phyloP scores from a whole-genome alignment of 257 asterid species.

The Verbascum thapsus region DNA sequence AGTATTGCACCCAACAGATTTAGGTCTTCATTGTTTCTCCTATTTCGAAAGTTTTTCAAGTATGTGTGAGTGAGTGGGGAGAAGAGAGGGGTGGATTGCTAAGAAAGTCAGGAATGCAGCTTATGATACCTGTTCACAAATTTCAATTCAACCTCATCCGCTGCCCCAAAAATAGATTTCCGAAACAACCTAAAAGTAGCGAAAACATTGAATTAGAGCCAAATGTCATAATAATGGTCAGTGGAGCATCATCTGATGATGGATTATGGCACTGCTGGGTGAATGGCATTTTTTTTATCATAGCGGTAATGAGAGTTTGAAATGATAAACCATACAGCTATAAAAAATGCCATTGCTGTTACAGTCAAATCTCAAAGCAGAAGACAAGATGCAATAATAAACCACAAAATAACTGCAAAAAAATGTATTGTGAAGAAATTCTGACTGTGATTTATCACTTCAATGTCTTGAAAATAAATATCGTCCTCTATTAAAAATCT shows the following conservation, averaged over 20 bases:
- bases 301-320: too few relatives aligned
- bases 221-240: conserved; percentile 16
- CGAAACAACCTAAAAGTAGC: conserved; percentile 65
- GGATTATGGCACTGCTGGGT: not conserved
- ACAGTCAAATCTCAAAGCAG: too few relatives aligned
- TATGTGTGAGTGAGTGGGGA: conserved; percentile 18
- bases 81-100: conserved; percentile 5
- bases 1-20: conserved; percentile 70
- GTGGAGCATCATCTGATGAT: conserved; percentile 14
- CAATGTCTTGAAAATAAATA: too few relatives aligned
- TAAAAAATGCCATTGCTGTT: too few relatives aligned
- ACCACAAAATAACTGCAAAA: too few relatives aligned
- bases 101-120: conserved; percentile 21
- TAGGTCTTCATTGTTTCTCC: conserved; percentile 87
- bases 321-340: too few relatives aligned
- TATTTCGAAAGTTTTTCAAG: conserved; percentile 31
- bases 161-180: conserved; percentile 89
- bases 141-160: conserved; percentile 95
- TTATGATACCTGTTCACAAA: conserved; percentile 73
- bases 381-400: too few relatives aligned
- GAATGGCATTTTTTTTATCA: too few relatives aligned
- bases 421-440: too few relatives aligned
- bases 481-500: too few relatives aligned
- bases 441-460: too few relatives aligned
- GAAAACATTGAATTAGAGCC: conserved; percentile 24